Conservation (phyloP, 108 stramenopile species). For the Discostella stelligeroides region DNA sequence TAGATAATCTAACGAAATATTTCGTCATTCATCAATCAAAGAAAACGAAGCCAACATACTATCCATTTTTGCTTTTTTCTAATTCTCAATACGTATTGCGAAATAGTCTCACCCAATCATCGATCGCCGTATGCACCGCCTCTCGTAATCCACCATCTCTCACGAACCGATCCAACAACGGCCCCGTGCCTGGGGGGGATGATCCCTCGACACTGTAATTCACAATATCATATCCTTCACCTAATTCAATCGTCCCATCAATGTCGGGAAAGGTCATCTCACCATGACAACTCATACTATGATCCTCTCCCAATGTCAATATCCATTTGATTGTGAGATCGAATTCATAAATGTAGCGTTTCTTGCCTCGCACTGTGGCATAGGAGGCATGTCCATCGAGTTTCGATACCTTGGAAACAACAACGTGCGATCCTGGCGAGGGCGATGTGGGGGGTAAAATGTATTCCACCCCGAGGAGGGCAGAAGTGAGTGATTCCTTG, state of each 20-base stretch:
- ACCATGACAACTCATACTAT: slow-evolving; percentile 52
- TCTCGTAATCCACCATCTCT: slow-evolving; percentile 78
- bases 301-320: slow-evolving; percentile 48
- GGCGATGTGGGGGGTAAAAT: slow-evolving; percentile 67
- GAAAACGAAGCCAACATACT: too few relatives aligned
- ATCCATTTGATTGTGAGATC: slow-evolving; percentile 67
- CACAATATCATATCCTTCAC: slow-evolving; percentile 79
- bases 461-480: slow-evolving; percentile 58
- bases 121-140: slow-evolving; percentile 61
- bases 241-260: slow-evolving; percentile 82
- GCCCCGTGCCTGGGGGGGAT: slow-evolving; percentile 50
- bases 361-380: slow-evolving; percentile 90
- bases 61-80: too few relatives aligned
- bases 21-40: too few relatives aligned
- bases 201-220: slow-evolving; percentile 67
- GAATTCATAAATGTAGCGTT: slow-evolving; percentile 91
- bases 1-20: too few relatives aligned
- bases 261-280: slow-evolving; percentile 75
- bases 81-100: slow-evolving; percentile 66
- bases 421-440: slow-evolving; percentile 61
- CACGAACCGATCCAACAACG: slow-evolving; percentile 75
- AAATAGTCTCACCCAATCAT: slow-evolving; percentile 80
- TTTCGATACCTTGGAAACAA: slow-evolving; percentile 42
- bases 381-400: slow-evolving; percentile 86
- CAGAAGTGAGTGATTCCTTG: slow-evolving; percentile 62